Evolutionary conservation across 805 yeast species (phyloP).

Genomic region (Wickerhamiella azyma): DNA sequence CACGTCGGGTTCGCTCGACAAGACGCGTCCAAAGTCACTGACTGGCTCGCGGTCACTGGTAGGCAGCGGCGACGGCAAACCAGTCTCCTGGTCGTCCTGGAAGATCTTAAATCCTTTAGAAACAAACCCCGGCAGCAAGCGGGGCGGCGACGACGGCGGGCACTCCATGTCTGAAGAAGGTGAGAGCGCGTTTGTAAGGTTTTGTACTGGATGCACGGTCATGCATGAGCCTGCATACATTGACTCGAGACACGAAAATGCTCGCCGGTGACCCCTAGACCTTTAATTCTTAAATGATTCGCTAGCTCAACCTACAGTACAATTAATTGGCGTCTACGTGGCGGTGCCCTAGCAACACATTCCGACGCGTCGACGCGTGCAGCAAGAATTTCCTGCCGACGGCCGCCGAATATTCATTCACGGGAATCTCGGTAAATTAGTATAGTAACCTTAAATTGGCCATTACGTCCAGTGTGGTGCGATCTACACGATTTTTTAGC

Average conservation of each 20-base stretch:
- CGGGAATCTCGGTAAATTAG: no score
- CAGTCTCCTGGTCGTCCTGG: conserved; percentile 9
- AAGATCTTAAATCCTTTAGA: conserved; percentile 9
- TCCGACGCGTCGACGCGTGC: neutral
- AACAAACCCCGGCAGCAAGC: conserved; percentile 8
- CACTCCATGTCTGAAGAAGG: conserved; percentile 8
- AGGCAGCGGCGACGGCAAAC: conserved; percentile 17
- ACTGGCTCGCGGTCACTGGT: conserved; percentile 13
- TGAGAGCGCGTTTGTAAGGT: conserved; percentile 7
- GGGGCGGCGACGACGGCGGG: conserved; percentile 18
- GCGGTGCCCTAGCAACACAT: neutral
- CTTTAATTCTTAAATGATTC: no score
- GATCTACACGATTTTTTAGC: neutral
- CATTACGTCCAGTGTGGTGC: neutral
- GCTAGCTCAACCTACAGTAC: no score
- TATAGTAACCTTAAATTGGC: neutral
- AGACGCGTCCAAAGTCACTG: conserved; percentile 5
- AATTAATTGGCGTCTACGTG: neutral
- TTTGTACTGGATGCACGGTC: neutral
- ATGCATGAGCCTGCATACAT: conserved; percentile 3
- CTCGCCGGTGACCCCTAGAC: no score
- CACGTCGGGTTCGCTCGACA: neutral
- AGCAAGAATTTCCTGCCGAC: neutral
- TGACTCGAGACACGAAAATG: neutral
- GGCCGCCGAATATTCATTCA: no score